Evolutionary conservation across 176 grass and related monocot genomes (phyloP).

Genomic region (Tillandsia fasciculata): DNA sequence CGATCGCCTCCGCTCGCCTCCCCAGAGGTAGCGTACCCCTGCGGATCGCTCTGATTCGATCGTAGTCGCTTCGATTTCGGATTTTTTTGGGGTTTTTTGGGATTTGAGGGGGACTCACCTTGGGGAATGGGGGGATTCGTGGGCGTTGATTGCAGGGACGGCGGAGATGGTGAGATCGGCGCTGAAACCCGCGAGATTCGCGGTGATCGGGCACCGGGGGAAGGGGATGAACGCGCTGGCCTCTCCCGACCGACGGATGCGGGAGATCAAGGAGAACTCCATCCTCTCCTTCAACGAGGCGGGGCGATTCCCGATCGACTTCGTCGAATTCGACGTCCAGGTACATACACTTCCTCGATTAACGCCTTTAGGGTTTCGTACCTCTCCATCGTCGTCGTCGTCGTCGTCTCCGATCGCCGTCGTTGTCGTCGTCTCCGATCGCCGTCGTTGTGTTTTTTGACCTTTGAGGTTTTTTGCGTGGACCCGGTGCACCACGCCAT

Average conservation of each 20-base stretch:
- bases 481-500: too few relatives aligned
- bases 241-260: conserved; percentile 55
- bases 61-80: not conserved
- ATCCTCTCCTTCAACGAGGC: conserved; percentile 81
- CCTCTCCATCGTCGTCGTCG: too few relatives aligned
- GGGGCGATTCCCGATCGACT: conserved; percentile 61
- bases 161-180: not conserved
- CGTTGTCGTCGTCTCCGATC: too few relatives aligned
- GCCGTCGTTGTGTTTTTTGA: too few relatives aligned
- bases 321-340: conserved; percentile 96
- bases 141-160: not conserved
- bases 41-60: not conserved
- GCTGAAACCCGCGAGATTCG: conserved; percentile 24
- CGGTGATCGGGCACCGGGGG: conserved; percentile 78
- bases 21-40: conserved; percentile 14
- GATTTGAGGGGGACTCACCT: too few relatives aligned
- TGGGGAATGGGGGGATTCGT: not conserved
- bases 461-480: too few relatives aligned
- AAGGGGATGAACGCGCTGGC: conserved; percentile 95
- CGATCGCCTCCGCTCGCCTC: conserved; percentile 27
- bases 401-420: too few relatives aligned
- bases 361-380: not conserved
- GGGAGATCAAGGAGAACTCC: conserved; percentile 84
- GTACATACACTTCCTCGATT: conserved; percentile 14
- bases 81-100: not conserved